These are phyloP conservation scores for Sporothrix brasiliensis DNA, from an alignment of 2,329 filamentous ascomycete species.

Conservation along the genomic window DNA sequence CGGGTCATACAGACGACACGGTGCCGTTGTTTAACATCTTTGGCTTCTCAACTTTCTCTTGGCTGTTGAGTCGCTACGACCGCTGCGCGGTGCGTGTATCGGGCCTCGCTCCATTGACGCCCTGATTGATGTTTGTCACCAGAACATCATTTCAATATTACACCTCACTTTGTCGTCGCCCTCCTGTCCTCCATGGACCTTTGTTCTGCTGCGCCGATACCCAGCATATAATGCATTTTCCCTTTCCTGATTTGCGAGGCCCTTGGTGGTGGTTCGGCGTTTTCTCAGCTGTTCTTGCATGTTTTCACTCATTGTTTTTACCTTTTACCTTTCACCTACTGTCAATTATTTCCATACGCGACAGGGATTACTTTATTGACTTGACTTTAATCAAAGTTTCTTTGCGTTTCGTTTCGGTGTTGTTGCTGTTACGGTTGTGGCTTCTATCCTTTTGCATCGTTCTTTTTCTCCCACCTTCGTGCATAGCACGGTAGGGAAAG, in stretches of 20 bases:
- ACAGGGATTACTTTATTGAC: conserved; percentile 4
- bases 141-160: background rate
- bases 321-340: background rate
- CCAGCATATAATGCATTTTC: conserved; percentile 59
- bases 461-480: background rate
- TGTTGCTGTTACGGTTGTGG: background rate
- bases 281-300: conserved; percentile 17
- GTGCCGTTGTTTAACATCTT: background rate
- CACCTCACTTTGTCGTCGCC: background rate
- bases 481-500: background rate
- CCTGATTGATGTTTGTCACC: background rate
- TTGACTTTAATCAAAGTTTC: background rate
- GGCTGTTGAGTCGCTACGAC: background rate
- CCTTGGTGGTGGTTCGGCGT: conserved; percentile 33
- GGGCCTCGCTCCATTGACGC: background rate
- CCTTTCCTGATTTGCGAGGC: conserved; percentile 32
- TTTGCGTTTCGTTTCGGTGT: background rate
- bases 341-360: conserved; percentile 2
- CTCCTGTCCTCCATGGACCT: conserved; percentile 37
- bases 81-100: background rate
- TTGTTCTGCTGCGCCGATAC: conserved; percentile 54
- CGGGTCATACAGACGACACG: background rate
- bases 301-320: background rate
- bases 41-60: background rate
- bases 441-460: background rate